Evolutionary conservation across 2,329 filamentous ascomycete genomes (phyloP).

Genomic region (Ophioceras dolichostomum): DNA sequence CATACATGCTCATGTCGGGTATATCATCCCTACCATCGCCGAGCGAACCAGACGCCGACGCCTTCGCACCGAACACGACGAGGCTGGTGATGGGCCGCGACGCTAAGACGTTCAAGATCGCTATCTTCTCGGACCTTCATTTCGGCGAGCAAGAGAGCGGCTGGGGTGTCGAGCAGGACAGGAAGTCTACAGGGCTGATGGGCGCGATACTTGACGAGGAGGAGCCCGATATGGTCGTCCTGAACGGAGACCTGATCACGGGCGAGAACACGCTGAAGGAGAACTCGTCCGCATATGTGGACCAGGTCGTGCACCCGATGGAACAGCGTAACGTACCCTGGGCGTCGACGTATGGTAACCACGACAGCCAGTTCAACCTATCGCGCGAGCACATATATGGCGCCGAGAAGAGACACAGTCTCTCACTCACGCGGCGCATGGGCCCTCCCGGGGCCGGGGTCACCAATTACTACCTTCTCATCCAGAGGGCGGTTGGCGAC

Average conservation of each 20-base stretch:
- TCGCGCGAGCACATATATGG: conserved; percentile 23
- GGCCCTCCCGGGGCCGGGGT: conserved; percentile 22
- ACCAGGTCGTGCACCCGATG: conserved; percentile 46
- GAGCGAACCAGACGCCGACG: background rate
- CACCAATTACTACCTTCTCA: conserved; percentile 35
- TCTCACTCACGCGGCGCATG: conserved; percentile 19
- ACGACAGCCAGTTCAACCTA: conserved; percentile 31
- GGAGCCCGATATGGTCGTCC: conserved; percentile 45
- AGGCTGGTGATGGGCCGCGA: background rate
- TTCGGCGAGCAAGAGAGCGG: conserved; percentile 33
- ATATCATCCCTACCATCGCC: background rate
- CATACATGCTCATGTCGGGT: background rate
- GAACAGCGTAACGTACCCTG: conserved; percentile 39
- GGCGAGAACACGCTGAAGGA: conserved; percentile 47
- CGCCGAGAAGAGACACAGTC: conserved; percentile 18
- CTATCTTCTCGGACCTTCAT: conserved; percentile 44
- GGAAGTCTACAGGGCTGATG: conserved; percentile 44
- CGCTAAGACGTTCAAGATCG: conserved; percentile 7
- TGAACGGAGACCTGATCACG: conserved; percentile 62
- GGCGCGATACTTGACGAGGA: conserved; percentile 44
- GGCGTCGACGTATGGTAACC: conserved; percentile 50
- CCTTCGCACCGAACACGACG: background rate
- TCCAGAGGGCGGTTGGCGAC: conserved; percentile 24
- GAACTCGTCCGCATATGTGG: conserved; percentile 45
- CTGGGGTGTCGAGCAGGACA: conserved; percentile 36